Evolutionary conservation across 768 basidiomycete genomes (phyloP).

Genomic region (Leccinum ochraceum): DNA sequence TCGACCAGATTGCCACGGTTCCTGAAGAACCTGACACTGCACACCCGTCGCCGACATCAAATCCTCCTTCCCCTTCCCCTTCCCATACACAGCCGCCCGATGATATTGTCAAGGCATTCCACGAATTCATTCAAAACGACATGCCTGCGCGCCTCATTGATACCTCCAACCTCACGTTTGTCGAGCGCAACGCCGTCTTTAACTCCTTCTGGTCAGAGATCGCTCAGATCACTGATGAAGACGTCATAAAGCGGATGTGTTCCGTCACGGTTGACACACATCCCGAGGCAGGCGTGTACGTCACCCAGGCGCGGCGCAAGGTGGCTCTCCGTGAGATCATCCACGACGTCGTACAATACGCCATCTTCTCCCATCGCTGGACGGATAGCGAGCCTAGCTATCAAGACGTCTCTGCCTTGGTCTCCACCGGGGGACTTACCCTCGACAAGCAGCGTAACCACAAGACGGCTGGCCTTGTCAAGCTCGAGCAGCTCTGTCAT

Average conservation of each 20-base stretch:
- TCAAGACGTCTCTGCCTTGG: constrained; percentile 12
- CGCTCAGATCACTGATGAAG: constrained; percentile 19
- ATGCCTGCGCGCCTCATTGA: constrained; percentile 29
- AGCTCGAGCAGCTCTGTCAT: constrained; percentile 24
- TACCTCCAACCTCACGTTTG: constrained; percentile 21
- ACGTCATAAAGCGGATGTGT: constrained; percentile 8
- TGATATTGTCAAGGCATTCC: constrained; percentile 17
- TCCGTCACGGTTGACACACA: not conserved
- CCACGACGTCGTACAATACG: constrained; percentile 22
- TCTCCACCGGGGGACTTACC: not conserved
- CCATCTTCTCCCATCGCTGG: constrained; percentile 32
- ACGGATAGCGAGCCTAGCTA: constrained; percentile 24
- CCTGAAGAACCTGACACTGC: too few species aligned
- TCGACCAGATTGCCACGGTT: not conserved
- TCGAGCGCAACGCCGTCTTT: constrained; percentile 22
- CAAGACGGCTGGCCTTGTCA: constrained; percentile 11
- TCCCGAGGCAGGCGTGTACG: constrained; percentile 19
- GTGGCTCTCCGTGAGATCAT: constrained; percentile 19
- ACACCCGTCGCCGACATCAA: not conserved
- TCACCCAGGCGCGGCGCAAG: constrained; percentile 6
- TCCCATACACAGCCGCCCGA: not conserved
- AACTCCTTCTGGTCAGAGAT: constrained; percentile 20
- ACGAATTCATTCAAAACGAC: constrained; percentile 26
- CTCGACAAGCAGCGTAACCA: constrained; percentile 3
- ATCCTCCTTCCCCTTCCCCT: not conserved